Conservation (phyloP, 345 rosid genomes). For the Erodium maritimum region DNA sequence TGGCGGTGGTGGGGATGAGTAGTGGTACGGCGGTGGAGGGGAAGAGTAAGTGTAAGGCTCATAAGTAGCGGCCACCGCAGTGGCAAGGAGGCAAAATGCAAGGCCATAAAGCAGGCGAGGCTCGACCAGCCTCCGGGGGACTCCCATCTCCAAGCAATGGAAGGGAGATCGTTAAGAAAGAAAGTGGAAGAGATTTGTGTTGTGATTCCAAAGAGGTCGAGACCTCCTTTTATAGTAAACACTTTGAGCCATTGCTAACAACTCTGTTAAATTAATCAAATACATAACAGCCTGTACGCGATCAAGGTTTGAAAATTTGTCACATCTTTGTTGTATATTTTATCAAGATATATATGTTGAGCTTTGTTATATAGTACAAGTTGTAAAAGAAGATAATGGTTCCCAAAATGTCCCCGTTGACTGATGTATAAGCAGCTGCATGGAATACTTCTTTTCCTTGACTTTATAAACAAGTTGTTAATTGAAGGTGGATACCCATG, state of each 20-base stretch:
- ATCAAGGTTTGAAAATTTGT: neutral
- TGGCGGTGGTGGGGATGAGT: neutral
- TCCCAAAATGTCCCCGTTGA: too few species aligned
- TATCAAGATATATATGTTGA: too few species aligned
- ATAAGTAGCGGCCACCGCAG: constrained; percentile 3
- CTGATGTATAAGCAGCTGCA: neutral
- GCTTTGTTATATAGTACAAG: too few species aligned
- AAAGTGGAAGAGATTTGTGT: neutral
- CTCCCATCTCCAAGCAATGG: neutral
- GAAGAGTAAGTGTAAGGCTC: constrained; percentile 17
- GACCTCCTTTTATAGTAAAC: neutral
- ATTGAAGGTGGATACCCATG: too few species aligned
- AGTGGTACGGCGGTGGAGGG: constrained; percentile 11
- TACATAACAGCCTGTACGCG: neutral
- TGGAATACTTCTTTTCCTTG: neutral
- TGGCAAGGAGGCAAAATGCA: constrained; percentile 22
- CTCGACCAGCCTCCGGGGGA: constrained; percentile 12
- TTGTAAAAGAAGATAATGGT: neutral
- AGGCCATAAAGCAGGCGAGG: constrained; percentile 16
- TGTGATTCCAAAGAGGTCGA: neutral
- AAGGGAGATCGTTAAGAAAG: neutral
- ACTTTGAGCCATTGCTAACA: neutral
- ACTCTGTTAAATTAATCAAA: neutral
- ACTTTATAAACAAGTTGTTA: neutral
- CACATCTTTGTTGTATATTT: neutral